These are phyloP conservation scores for Saccharomyces hybrid DNA, from an alignment of 1,139 yeast species.

Conservation along the genomic window DNA sequence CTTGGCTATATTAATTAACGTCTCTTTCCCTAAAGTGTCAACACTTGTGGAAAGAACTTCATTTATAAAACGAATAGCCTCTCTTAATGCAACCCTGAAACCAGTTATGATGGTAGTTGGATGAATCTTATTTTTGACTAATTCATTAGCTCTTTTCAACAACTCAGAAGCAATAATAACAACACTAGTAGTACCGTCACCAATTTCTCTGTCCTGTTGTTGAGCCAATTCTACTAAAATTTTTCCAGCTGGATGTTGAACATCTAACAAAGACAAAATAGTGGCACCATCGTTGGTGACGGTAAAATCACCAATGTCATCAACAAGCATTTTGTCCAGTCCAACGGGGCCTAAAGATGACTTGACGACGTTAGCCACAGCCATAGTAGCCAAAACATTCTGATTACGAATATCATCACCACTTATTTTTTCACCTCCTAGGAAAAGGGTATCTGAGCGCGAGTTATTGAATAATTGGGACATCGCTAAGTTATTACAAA, in stretches of 20 bases:
- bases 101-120: constrained; percentile 98
- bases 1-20: constrained; percentile 79
- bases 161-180: constrained; percentile 93
- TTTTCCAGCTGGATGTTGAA: constrained; percentile 98
- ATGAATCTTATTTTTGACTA: constrained; percentile 88
- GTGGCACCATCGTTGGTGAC: constrained; percentile 99
- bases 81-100: constrained; percentile 85
- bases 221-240: constrained; percentile 95
- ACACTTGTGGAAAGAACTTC: constrained; percentile 81
- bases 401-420: constrained; percentile 97
- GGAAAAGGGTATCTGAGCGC: constrained; percentile 84
- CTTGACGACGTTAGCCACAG: constrained; percentile 96
- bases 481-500: constrained; percentile 31
- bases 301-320: constrained; percentile 97
- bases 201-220: constrained; percentile 98
- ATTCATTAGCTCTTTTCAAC: constrained; percentile 85
- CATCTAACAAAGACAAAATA: constrained; percentile 80
- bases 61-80: constrained; percentile 81
- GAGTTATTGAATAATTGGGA: constrained; percentile 56
- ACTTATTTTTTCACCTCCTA: constrained; percentile 92
- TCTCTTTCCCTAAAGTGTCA: constrained; percentile 75
- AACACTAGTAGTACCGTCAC: constrained; percentile 97
- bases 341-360: constrained; percentile 98
- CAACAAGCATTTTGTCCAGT: constrained; percentile 95
- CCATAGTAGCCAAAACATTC: constrained; percentile 90